These are phyloP conservation scores for Penicillium taxi DNA, from an alignment of 495 filamentous ascomycete genomes.

Conservation along the genomic window DNA sequence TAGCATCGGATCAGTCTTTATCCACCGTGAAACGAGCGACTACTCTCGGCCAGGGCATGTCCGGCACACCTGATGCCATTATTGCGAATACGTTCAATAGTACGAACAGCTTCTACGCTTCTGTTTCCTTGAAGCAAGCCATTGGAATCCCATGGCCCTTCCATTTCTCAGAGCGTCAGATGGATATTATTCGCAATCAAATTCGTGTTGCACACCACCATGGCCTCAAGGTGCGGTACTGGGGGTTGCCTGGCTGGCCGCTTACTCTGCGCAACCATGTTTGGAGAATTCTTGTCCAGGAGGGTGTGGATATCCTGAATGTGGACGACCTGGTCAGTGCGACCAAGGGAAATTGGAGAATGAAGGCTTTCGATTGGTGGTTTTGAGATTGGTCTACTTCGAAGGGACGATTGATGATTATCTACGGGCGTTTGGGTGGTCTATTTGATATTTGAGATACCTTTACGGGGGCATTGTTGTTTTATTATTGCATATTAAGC, in stretches of 20 bases:
- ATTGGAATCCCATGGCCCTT: slow-evolving; percentile 34
- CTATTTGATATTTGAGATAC: too few relatives aligned
- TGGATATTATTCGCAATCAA: slow-evolving; percentile 53
- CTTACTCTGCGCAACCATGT: slow-evolving; percentile 62
- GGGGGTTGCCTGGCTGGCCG: slow-evolving; percentile 74
- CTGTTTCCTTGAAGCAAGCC: slow-evolving; percentile 37
- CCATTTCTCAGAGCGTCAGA: slow-evolving; percentile 42
- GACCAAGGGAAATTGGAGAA: slow-evolving; percentile 38
- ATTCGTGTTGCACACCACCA: slow-evolving; percentile 59
- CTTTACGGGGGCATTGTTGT: slow-evolving; percentile 4
- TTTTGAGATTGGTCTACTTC: slow-evolving; percentile 3
- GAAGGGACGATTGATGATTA: background rate
- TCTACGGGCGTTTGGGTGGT: slow-evolving; percentile 1
- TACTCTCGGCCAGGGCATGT: slow-evolving; percentile 29
- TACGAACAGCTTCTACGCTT: slow-evolving; percentile 42
- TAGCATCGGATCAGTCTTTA: background rate
- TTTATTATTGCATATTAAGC: background rate
- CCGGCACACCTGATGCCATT: slow-evolving; percentile 30
- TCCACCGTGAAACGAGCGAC: background rate
- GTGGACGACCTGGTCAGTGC: slow-evolving; percentile 65
- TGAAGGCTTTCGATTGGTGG: slow-evolving; percentile 36
- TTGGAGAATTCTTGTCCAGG: slow-evolving; percentile 63
- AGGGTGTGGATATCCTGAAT: slow-evolving; percentile 70
- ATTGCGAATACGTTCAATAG: slow-evolving; percentile 33
- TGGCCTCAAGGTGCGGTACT: slow-evolving; percentile 69